Conservation (phyloP, 2,329 filamentous ascomycete species). For the Colletotrichum orchidophilum region DNA sequence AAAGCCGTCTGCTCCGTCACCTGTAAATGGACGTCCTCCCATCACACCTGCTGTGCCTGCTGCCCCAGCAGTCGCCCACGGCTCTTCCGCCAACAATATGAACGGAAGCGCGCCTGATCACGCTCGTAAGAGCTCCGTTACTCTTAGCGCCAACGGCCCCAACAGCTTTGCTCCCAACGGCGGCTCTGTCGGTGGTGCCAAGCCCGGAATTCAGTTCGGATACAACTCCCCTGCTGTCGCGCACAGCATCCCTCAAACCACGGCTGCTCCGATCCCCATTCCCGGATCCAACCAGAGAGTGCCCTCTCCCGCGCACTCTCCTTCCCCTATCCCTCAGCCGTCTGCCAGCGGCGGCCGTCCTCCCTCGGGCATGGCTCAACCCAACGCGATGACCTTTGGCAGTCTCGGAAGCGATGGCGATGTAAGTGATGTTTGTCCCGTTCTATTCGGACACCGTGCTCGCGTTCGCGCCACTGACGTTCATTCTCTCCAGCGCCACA, state of each 20-base stretch:
- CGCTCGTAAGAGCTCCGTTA: conserved; percentile 87
- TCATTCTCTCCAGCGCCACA: conserved; percentile 65
- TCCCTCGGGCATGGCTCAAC: conserved; percentile 77
- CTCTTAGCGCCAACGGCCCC: conserved; percentile 86
- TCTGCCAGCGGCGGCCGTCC: conserved; percentile 86
- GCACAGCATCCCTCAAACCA: conserved; percentile 72
- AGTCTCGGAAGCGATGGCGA: conserved; percentile 83
- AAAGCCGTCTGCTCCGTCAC: conserved; percentile 74
- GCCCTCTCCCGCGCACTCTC: conserved; percentile 86
- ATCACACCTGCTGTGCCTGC: conserved; percentile 75
- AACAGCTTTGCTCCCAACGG: conserved; percentile 82
- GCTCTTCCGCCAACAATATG: conserved; percentile 62
- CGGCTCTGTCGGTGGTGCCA: conserved; percentile 66
- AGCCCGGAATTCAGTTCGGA: conserved; percentile 81
- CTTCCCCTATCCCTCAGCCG: conserved; percentile 92
- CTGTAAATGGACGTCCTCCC: conserved; percentile 85
- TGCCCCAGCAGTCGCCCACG: conserved; percentile 69
- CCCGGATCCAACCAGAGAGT: conserved; percentile 73
- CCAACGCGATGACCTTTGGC: conserved; percentile 79
- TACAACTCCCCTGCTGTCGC: conserved; percentile 76
- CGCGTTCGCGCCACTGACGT: neutral
- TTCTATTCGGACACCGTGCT: neutral
- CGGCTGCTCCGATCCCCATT: conserved; percentile 68
- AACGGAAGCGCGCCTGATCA: conserved; percentile 81
- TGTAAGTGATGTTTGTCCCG: conserved; percentile 63